Base-by-base conservation (phyloP, 2,329 filamentous ascomycete species). In the Aspergillus pseudotamarii region DNA sequence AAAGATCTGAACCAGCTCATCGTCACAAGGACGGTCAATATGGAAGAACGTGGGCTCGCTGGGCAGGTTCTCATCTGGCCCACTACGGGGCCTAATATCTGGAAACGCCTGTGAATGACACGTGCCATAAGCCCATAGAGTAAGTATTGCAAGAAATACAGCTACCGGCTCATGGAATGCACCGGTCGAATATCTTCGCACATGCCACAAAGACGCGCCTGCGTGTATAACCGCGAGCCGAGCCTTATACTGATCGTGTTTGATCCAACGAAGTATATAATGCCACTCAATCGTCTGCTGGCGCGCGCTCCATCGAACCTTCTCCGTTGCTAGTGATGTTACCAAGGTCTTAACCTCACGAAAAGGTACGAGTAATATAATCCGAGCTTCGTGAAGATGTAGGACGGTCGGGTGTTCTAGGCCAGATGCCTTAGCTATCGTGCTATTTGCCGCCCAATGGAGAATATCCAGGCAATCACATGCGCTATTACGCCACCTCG, bases 1-100 rank as follows among this genome's bases (percentile, higher is more conserved):
- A 69, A 85, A 88, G 1, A 82, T 72, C 66, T 88, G 85, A 1
- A 86, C 84, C 56, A 87, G 78, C 67, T 87, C 85, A 69, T 88
- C 86, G 64, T 87, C 84, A 2, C 81, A 81, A 0, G 85, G 85
- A 11, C 85, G 77, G 61, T 88, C 86, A 0, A 88, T 75, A 21
- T 83, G 80, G 43, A 87, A 84, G 10, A 83, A 82, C 0, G 73
- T 77, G 0, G 81, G 78, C 21, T 78, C 75, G 1, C 71, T 69
- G 3, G 68, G 69, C n/a, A 64, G 56, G 14, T 68, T 65, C 45
- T 57, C 46, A 23, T 62, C 54, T 9, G 61, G 50, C 12, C 51
- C 53, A 5, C 46, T 55, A 36, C 32, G 48, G 19, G 63, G 57
- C 26, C 43, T 75, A 66, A 48, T 73, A 80, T 61, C 67, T 81